Evolutionary conservation across 1,284 basidiomycete genomes (phyloP).

Genomic region (Tausonia pullulans): DNA sequence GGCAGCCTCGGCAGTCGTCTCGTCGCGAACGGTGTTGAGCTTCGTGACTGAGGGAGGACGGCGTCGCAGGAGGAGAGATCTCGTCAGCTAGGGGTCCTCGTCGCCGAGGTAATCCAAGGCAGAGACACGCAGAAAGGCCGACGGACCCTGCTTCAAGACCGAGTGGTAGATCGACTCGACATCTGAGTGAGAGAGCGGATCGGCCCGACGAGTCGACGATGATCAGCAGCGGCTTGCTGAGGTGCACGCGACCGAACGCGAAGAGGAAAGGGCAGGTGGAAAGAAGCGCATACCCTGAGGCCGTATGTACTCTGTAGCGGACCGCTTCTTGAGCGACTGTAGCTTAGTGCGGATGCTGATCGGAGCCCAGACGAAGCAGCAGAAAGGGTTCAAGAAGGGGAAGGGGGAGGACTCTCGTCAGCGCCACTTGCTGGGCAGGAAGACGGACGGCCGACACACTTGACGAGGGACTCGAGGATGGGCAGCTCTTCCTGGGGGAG

Average conservation of each 20-base stretch:
- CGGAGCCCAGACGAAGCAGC: neutral
- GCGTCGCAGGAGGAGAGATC: neutral
- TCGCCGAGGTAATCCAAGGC: neutral
- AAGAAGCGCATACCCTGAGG: slow-evolving; percentile 25
- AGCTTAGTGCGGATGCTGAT: slow-evolving; percentile 25
- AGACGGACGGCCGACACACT: slow-evolving; percentile 43
- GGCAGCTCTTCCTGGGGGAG: slow-evolving; percentile 56
- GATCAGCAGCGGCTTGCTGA: slow-evolving; percentile 52
- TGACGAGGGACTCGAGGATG: slow-evolving; percentile 89
- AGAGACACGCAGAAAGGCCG: neutral
- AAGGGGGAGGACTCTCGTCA: slow-evolving; percentile 1
- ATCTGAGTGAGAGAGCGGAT: slow-evolving; percentile 79
- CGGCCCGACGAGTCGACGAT: slow-evolving; percentile 66
- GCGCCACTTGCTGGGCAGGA: neutral
- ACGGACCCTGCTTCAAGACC: slow-evolving; percentile 82
- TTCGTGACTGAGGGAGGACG: slow-evolving; percentile 55
- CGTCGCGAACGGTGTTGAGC: slow-evolving; percentile 80
- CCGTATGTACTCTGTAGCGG: slow-evolving; percentile 34
- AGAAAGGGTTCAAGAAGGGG: slow-evolving; percentile 3
- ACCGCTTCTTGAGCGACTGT: slow-evolving; percentile 46
- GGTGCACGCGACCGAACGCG: slow-evolving; percentile 22
- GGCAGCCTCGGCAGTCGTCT: slow-evolving; percentile 19
- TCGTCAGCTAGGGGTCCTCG: too few relatives aligned
- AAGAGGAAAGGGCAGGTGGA: neutral
- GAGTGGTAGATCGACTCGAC: slow-evolving; percentile 88